Evolutionary conservation across 2,329 filamentous ascomycete species (phyloP).

Genomic region (Sphaceloma murrayae): DNA sequence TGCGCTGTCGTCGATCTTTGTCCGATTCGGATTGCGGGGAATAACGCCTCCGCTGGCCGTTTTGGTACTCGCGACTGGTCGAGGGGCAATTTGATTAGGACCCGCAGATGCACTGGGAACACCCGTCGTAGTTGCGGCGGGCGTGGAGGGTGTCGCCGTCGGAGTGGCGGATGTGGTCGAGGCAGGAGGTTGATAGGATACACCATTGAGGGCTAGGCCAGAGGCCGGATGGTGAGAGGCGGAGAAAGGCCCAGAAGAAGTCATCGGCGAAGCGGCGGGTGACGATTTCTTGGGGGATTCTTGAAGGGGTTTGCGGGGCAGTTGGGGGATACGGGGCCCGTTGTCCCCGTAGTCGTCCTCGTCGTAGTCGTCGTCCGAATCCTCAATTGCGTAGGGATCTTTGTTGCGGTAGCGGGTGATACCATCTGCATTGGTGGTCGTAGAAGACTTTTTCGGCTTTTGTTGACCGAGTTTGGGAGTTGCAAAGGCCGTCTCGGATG

Average conservation of each 20-base stretch:
- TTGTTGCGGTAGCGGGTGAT: constrained; percentile 68
- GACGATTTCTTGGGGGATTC: background rate
- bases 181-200: constrained; percentile 11
- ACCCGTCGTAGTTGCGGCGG: constrained; percentile 16
- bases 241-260: background rate
- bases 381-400: constrained; percentile 90
- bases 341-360: constrained; percentile 35
- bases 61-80: constrained; percentile 15
- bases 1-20: constrained; percentile 23
- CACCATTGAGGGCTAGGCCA: constrained; percentile 11
- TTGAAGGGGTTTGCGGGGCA: constrained; percentile 5
- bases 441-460: constrained; percentile 9
- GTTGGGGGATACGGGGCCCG: constrained; percentile 6
- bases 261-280: background rate
- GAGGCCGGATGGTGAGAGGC: constrained; percentile 1
- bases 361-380: constrained; percentile 50
- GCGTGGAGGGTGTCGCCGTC: constrained; percentile 12
- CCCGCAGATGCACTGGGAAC: constrained; percentile 17
- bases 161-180: background rate
- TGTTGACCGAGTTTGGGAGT: constrained; percentile 2
- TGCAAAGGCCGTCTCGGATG: background rate
- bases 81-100: constrained; percentile 22
- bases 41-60: constrained; percentile 14
- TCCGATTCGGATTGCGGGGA: constrained; percentile 17
- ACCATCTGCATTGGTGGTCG: constrained; percentile 26